Conservation (phyloP, 108 stramenopile species). For the Aurantiochytrium sp. region DNA sequence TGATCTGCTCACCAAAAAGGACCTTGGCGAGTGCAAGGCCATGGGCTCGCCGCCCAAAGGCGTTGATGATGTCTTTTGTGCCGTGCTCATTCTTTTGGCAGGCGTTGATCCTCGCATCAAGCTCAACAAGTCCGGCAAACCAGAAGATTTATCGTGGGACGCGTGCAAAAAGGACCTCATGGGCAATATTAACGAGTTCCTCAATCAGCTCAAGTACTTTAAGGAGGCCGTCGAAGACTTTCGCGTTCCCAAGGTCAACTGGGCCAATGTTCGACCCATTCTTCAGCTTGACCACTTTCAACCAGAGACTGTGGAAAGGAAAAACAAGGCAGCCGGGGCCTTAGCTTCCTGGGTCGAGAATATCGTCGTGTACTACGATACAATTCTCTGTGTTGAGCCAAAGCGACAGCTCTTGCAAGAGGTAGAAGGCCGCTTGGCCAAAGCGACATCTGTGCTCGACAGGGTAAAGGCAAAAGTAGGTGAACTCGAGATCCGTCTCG, state of each 20-base stretch:
- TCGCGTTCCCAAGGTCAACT: conserved; percentile 52
- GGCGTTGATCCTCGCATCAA: conserved; percentile 45
- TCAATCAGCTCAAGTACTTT: conserved; percentile 59
- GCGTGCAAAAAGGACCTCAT: conserved; percentile 66
- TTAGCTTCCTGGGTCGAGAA: conserved; percentile 65
- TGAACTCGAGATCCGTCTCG: conserved; percentile 50
- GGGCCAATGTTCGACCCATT: conserved; percentile 58
- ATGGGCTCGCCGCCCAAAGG: conserved; percentile 61
- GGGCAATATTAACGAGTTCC: conserved; percentile 67
- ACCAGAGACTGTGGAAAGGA: conserved; percentile 54
- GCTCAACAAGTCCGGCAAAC: conserved; percentile 59
- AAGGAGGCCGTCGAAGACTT: conserved; percentile 57
- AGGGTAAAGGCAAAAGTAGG: conserved; percentile 32
- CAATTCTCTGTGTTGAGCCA: conserved; percentile 67
- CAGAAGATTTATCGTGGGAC: conserved; percentile 64
- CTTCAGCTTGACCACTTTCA: conserved; percentile 66
- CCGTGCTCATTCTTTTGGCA: conserved; percentile 80
- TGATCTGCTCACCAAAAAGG: conserved; percentile 60
- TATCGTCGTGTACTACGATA: conserved; percentile 71
- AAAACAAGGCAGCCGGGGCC: conserved; percentile 67
- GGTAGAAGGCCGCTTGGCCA: conserved; percentile 54
- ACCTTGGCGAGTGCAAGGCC: conserved; percentile 43
- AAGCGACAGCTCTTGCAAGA: conserved; percentile 58
- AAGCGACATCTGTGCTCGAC: conserved; percentile 49
- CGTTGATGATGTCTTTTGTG: conserved; percentile 75